Base-by-base conservation (phyloP, 2,329 filamentous ascomycete species). In the Fusarium tjaetaba region DNA sequence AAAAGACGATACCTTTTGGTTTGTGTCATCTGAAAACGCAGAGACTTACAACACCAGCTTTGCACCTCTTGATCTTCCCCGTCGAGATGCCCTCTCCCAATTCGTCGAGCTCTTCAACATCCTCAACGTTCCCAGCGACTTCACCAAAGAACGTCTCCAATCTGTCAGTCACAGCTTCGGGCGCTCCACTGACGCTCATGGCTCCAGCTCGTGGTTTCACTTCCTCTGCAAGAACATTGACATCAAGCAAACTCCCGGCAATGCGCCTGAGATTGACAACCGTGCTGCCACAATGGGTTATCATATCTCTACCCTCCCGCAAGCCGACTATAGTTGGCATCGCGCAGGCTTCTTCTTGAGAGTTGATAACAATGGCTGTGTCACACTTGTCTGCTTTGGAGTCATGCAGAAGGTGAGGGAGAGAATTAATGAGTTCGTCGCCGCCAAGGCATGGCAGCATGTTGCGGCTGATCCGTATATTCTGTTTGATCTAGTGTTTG, bases 161-260 rank as follows among this genome's bases (percentile, higher is more conserved):
- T 77, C 72, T 2, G 80, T 81, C 10, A 80, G 76, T 41, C 81
- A 83, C 69, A 83, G 81, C 67, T 80, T 83, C 48, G 79, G 78
- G 22, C 68, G 73, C 11, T 72, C 73, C 11, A 79, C 73, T 20
- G 76, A 77, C 41, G 55, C 38, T 5, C 43, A 74, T 32, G 80
- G 79, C 11, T 76, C 65, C 22, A 75, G 72, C 38, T 73, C 79
- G 0, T 83, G 81, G 82, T 82, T 83, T 45, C 79, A 81, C 49
- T 81, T 79, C 43, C 78, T 82, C 24, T 82, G 77, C 70, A 82
- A 83, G 70, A 80, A 79, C 61, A 75, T 80, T 49, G 71, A 77
- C 53, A 61, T 78, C 32, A 73, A 67, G 58, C 73, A 71, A 26
- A 65, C 68, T 4, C 70, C 49, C 4, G 70, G 45, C 43, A 55